These are phyloP conservation scores for Leucosporidium yakuticum DNA, from an alignment of 768 basidiomycete species.

Conservation along the genomic window DNA sequence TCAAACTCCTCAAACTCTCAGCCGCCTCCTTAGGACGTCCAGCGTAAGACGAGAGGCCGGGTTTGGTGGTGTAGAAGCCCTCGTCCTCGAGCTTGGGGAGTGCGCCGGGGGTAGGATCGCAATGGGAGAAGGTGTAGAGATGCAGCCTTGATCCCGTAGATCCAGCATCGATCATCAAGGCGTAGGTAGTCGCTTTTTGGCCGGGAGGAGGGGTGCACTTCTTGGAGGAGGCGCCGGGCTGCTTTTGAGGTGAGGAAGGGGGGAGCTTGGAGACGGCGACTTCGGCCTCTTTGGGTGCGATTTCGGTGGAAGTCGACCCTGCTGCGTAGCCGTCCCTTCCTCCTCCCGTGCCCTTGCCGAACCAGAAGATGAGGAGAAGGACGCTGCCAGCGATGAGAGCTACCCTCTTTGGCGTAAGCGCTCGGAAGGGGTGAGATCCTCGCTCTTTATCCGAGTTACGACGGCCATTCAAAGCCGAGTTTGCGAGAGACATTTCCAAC, in stretches of 20 bases:
- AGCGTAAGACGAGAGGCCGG: conserved; percentile 66
- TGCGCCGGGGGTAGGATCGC: conserved; percentile 43
- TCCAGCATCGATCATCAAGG: conserved; percentile 96
- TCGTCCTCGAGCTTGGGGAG: conserved; percentile 84
- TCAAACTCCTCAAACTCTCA: conserved; percentile 64
- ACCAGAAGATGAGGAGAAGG: conserved; percentile 32
- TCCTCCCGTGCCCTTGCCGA: conserved; percentile 22
- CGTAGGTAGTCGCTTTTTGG: conserved; percentile 56
- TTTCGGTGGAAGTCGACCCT: not conserved
- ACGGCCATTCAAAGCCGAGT: conserved; percentile 8
- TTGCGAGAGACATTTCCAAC: conserved; percentile 19
- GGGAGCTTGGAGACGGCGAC: conserved; percentile 28
- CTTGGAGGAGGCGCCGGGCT: not conserved
- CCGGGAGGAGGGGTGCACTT: conserved; percentile 30
- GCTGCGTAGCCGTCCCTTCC: not conserved
- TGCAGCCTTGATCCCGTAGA: conserved; percentile 96
- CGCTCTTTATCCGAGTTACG: too few relatives aligned
- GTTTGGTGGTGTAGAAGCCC: conserved; percentile 73
- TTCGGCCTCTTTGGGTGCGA: not conserved
- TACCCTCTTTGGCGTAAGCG: conserved; percentile 29
- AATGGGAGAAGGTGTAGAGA: conserved; percentile 76
- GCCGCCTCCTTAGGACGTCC: conserved; percentile 65
- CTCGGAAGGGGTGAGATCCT: conserved; percentile 17
- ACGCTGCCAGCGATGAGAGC: conserved; percentile 24
- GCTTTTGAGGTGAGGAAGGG: conserved; percentile 24